Conservation (phyloP, 331 rosid species). For the Cucumis variabilis region DNA sequence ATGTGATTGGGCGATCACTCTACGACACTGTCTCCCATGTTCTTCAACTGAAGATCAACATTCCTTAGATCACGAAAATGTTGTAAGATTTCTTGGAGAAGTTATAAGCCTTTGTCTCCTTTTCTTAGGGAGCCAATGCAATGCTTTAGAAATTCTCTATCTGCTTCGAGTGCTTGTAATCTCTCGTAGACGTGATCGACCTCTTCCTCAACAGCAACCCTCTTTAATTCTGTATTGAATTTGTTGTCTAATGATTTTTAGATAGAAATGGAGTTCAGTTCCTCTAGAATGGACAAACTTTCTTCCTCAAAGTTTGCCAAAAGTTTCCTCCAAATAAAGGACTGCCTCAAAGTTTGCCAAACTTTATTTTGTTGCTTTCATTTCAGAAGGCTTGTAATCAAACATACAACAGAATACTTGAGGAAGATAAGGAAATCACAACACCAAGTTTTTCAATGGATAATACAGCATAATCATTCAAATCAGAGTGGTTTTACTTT, state of each 20-base stretch:
- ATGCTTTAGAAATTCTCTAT: conserved; percentile 92
- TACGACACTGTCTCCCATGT: conserved; percentile 52
- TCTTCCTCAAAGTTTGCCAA: conserved; percentile 87
- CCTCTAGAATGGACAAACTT: conserved; percentile 80
- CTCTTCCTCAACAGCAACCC: conserved; percentile 71
- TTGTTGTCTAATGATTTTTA: conserved; percentile 41
- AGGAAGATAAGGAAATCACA: too few species aligned
- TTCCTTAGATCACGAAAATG: conserved; percentile 91
- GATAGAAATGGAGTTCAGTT: conserved; percentile 50
- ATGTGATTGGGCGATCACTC: conserved; percentile 35
- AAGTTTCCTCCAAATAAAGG: conserved; percentile 73
- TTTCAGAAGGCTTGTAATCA: too few species aligned
- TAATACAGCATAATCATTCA: too few species aligned
- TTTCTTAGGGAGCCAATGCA: conserved; percentile 87
- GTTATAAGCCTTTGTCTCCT: conserved; percentile 86
- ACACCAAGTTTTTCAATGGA: too few species aligned
- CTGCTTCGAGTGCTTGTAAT: conserved; percentile 86
- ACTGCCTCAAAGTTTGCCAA: too few species aligned
- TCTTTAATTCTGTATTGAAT: conserved; percentile 52
- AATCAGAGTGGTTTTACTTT: too few species aligned
- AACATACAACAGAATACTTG: too few species aligned
- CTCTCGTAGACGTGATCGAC: conserved; percentile 85
- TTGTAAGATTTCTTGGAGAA: conserved; percentile 93
- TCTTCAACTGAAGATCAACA: conserved; percentile 69
- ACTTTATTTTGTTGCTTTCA: too few species aligned